Evolutionary conservation across 768 basidiomycete species (phyloP), one percentile per base, ranked within the genome.

Genomic region (Paxillus ammoniavirescens): DNA sequence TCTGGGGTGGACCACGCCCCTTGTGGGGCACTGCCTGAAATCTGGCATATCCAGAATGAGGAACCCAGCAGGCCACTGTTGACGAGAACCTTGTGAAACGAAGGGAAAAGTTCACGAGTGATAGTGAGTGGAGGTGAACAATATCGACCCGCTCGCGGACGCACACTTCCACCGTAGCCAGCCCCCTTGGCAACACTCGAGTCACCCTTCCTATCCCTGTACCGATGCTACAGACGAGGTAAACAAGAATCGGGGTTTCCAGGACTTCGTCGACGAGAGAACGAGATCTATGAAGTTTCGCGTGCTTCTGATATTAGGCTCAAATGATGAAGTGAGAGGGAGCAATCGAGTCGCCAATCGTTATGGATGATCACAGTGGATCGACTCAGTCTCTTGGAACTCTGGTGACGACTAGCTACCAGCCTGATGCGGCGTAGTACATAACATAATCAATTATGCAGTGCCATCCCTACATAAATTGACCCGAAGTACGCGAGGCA

Each of bases 271-370:
- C 33, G 72, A 73, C 5, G 61, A 61, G 0, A 72, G 67, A 5
- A 72, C 69, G 52, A 47, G 59, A 54, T 50, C 55, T 5, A 57
- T 53, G 48, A 56, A 38, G 23, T 47, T 76, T 28, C 77, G 70
- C 3, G 75, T 77, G 23, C 77, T 77, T 17, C 63, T 65, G 33
- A 84, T 66, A 56, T 80, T 76, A 3, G 73, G 56, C 54, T 82
- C 80, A 49, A 82, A 83, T 3, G 80, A 81, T 0, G 72, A 65
- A 30, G 62, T 10, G 73, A 71, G 2, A 81, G 70, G 52, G 79
- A 79, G 65, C 83, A 79, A 61, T 82, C 77, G 23, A 82, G 65
- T 1, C 67, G 68, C 81, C 80, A 81, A 8, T 77, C 77, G 45
- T 72, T 75, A 49, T 79, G 77, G 12, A 79, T 70, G 53, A 80